phyloP scores from a whole-genome alignment of 2,329 filamentous ascomycete genomes.

The Claviceps maximensis region DNA sequence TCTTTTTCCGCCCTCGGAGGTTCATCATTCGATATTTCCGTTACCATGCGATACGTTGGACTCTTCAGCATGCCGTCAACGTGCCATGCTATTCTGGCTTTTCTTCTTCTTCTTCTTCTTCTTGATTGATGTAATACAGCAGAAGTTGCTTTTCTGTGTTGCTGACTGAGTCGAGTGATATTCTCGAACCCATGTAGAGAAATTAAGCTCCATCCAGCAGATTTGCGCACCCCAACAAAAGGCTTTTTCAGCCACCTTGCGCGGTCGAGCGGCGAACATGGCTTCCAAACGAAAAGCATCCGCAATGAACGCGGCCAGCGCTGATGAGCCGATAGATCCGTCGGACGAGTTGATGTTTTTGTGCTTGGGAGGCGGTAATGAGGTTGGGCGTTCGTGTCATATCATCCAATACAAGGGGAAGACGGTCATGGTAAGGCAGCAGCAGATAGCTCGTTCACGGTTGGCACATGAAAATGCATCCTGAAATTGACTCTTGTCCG shows the following conservation, averaged over 20 bases:
- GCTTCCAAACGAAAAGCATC: conserved; percentile 84
- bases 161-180: background rate
- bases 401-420: conserved; percentile 99
- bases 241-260: background rate
- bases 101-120: background rate
- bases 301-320: conserved; percentile 51
- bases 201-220: background rate
- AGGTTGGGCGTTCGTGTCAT: conserved; percentile 93
- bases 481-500: background rate
- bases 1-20: background rate
- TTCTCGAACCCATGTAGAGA: background rate
- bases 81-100: background rate
- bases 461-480: background rate
- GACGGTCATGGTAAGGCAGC: conserved; percentile 72
- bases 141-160: background rate
- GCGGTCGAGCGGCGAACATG: conserved; percentile 45
- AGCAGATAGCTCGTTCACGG: background rate
- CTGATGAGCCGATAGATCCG: conserved; percentile 82
- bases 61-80: background rate
- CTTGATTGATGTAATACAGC: background rate
- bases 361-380: conserved; percentile 87
- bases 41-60: conserved; percentile 1
- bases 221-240: background rate
- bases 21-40: background rate
- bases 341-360: conserved; percentile 91